Base-by-base conservation (phyloP, 805 yeast genomes). In the Helenozyma rhizophorensis region DNA sequence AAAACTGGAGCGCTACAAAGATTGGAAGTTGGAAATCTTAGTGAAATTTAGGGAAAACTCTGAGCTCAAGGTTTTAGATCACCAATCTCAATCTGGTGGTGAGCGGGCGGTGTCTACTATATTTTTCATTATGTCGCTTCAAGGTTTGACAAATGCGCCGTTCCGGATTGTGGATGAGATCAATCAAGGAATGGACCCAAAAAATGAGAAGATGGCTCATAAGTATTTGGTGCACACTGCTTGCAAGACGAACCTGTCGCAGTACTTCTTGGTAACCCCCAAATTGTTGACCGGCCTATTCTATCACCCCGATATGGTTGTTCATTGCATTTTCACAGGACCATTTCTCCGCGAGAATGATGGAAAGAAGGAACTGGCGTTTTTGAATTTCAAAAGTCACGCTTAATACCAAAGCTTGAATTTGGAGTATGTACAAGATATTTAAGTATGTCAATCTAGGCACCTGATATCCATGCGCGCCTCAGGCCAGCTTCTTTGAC, bases 161-260 rank as follows among this genome's bases (percentile, higher is more conserved):
- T 87, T 93, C 51, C 69, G 97, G 52, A 89, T 90, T 3, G 96
- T 93, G 6, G 99, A 93, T 60, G 99, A 93, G 65, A 94, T 93
- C 42, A 93, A 93, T 55, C 99, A 93, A 62, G 99, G 98, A 45
- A 89, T 93, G 97, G 99, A 93, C 61, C 83, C 94, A 9, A 76
- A 76, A 39, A 93, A 93, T 52, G 98, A 93, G 58, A 75, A 89
- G 41, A 70, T 76, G 62, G 89, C 93, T 2, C 96, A 90, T 54
- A 74, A 76, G 41, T 76, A 85, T 41, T 79, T 93, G 71, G 96
- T 90, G 1, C 78, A 83, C 34, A 79, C 83, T 28, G 90, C 97
- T 0, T 85, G 96, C 52, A 42, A 45, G 24, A 51, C 50, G 6
- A 72, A 39, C 47, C 70, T 41, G 56, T 78, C 94, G 2, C 98